Base-by-base conservation (phyloP, 164 flowering plant species). In the Magnolia changhungtana region DNA sequence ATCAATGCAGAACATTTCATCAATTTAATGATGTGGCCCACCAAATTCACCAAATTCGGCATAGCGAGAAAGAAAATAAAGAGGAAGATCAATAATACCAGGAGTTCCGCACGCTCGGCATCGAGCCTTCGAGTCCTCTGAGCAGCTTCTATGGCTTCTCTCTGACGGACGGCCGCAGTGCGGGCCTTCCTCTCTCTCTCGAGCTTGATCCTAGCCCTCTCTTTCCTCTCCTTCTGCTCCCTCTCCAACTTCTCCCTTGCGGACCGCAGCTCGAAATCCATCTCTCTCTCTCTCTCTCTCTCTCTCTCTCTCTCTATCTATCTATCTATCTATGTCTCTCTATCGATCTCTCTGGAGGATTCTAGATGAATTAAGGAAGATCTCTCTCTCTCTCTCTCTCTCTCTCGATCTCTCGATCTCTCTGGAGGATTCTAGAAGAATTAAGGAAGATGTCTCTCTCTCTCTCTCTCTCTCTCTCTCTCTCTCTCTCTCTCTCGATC, bases 191-290 rank as follows among this genome's bases (percentile, higher is more conserved):
- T 89, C 83, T 96, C 99, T 63, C 88, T 82, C 31, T 88, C 88
- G 52, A 89, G 68, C 74, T 78, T 92, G 82, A 69, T 3, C 78
- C 83, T 89, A 7, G 97, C 99, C 71, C 63, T 87, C 75, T 89
- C 91, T 77, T 94, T 94, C 78, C 99, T 89, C 84, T 92, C 95
- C 75, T 75, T 89, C 84, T 93, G 99, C 77, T 96, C 99, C 75
- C 81, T 91, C 85, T 92, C 96, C 2, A 96, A 84, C 89, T 92
- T 96, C 91, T 91, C 91, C 75, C 86, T 90, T 79, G 99, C 99
- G 67, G 90, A 88, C 79, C 99, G 89, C 78, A 93, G 81, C 83
- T 96, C 98, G 73, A 93, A 96, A 85, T 96, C 99, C 99, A 93
- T 93, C 78, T 74, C 21, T 71, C 71, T 58, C 78, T 71, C 76